Percentiles rank a stretch among this genome's conserved stretches.
These are phyloP conservation scores for Colletotrichum kahawae DNA, from an alignment of 2,329 filamentous ascomycete genomes.

Conservation along the genomic window DNA sequence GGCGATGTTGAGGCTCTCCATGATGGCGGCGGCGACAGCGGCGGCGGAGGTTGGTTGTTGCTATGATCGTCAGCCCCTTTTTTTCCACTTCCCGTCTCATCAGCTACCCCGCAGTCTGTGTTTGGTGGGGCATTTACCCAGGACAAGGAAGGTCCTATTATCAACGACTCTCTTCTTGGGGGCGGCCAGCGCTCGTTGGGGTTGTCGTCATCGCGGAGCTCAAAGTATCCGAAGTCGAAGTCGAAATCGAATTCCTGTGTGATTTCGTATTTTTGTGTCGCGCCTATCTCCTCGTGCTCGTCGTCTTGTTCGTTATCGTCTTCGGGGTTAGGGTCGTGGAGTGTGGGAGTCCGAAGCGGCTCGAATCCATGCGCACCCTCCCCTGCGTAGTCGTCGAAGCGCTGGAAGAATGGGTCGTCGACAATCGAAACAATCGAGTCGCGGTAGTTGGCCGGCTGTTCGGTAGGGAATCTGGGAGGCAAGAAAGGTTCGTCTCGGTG, in stretches of 20 bases:
- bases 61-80: constrained; percentile 24
- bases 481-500: constrained; percentile 23
- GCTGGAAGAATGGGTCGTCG: constrained; percentile 61
- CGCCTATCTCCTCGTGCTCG: neutral
- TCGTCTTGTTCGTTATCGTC: constrained; percentile 23
- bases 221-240: constrained; percentile 11
- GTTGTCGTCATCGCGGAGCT: constrained; percentile 42
- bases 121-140: constrained; percentile 38
- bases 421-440: constrained; percentile 59
- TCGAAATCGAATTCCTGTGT: neutral
- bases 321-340: constrained; percentile 23
- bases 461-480: constrained; percentile 27
- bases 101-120: constrained; percentile 18
- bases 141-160: constrained; percentile 38
- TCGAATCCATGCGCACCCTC: constrained; percentile 31
- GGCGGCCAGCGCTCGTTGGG: constrained; percentile 45
- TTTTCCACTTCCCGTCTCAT: constrained; percentile 21
- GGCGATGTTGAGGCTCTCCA: constrained; percentile 69
- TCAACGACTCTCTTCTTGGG: constrained; percentile 56
- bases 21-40: constrained; percentile 33
- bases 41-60: constrained; percentile 23
- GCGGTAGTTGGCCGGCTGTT: constrained; percentile 35
- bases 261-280: neutral
- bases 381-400: constrained; percentile 42
- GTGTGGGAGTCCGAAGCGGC: constrained; percentile 25